phyloP scores from a whole-genome alignment of 345 rosid genomes.

The Conringia planisiliqua region DNA sequence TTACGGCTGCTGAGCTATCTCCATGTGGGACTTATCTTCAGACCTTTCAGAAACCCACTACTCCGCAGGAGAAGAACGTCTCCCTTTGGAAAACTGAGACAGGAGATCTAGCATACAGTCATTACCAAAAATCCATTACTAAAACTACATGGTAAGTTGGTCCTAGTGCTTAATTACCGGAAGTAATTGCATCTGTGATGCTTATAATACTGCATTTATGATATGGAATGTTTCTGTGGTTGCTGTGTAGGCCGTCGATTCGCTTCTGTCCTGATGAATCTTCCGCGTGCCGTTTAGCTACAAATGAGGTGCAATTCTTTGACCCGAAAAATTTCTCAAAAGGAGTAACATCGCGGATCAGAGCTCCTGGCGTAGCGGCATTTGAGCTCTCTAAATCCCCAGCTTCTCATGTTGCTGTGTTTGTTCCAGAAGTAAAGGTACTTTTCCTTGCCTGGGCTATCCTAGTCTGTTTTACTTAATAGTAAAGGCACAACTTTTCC shows the following conservation, averaged over 20 bases:
- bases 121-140: constrained; percentile 73
- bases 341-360: constrained; percentile 59
- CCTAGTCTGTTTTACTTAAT: background rate
- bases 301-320: constrained; percentile 89
- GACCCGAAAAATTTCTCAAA: constrained; percentile 76
- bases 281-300: constrained; percentile 76
- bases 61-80: constrained; percentile 82
- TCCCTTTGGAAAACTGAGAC: constrained; percentile 58
- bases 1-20: constrained; percentile 61
- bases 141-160: constrained; percentile 65
- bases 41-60: constrained; percentile 74
- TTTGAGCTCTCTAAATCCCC: constrained; percentile 78
- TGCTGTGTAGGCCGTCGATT: constrained; percentile 70
- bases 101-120: constrained; percentile 67
- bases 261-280: constrained; percentile 77
- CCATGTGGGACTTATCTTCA: constrained; percentile 80
- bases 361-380: constrained; percentile 76
- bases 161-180: background rate
- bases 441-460: constrained; percentile 18
- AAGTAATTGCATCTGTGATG: background rate
- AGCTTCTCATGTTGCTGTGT: constrained; percentile 81
- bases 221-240: background rate
- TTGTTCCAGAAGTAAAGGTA: constrained; percentile 95
- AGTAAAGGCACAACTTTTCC: background rate
- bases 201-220: background rate